Evolutionary conservation across 2,329 filamentous ascomycete genomes (phyloP).

Genomic region (Neofusicoccum sp.): DNA sequence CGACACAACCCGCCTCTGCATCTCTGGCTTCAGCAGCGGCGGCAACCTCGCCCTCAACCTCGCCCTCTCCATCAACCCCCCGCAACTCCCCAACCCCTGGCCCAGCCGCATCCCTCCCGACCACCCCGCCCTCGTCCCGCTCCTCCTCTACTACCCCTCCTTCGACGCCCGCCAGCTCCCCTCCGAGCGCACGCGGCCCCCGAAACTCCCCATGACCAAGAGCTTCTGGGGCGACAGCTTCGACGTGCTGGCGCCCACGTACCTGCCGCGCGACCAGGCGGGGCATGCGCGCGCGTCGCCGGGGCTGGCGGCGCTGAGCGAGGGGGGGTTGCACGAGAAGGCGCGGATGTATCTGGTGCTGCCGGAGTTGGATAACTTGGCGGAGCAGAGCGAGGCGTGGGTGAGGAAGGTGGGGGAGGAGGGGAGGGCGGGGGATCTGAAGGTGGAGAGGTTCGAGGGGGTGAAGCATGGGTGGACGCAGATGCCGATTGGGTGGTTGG

Average conservation of each 20-base stretch:
- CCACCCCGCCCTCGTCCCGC: slow-evolving; percentile 39
- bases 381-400: slow-evolving; percentile 48
- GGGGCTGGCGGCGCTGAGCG: slow-evolving; percentile 36
- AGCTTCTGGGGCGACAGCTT: slow-evolving; percentile 34
- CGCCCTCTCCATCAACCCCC: slow-evolving; percentile 37
- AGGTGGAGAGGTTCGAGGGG: slow-evolving; percentile 33
- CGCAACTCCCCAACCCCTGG: slow-evolving; percentile 40
- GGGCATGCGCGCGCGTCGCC: slow-evolving; percentile 45
- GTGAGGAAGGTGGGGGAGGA: slow-evolving; percentile 41
- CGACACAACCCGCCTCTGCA: slow-evolving; percentile 43
- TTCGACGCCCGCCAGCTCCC: slow-evolving; percentile 46
- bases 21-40: slow-evolving; percentile 51
- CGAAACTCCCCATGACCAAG: slow-evolving; percentile 35
- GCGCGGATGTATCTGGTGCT: slow-evolving; percentile 47
- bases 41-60: slow-evolving; percentile 53
- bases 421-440: slow-evolving; percentile 33
- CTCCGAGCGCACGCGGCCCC: slow-evolving; percentile 42
- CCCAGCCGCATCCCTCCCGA: slow-evolving; percentile 39
- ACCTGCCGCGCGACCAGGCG: slow-evolving; percentile 42
- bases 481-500: slow-evolving; percentile 43
- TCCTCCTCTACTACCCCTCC: slow-evolving; percentile 48
- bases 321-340: slow-evolving; percentile 37
- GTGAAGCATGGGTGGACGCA: slow-evolving; percentile 44
- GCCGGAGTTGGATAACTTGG: slow-evolving; percentile 44
- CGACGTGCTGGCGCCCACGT: slow-evolving; percentile 45